Evolutionary conservation across 2,329 filamentous ascomycete genomes (phyloP).

Genomic region (Colletotrichum acutatum): DNA sequence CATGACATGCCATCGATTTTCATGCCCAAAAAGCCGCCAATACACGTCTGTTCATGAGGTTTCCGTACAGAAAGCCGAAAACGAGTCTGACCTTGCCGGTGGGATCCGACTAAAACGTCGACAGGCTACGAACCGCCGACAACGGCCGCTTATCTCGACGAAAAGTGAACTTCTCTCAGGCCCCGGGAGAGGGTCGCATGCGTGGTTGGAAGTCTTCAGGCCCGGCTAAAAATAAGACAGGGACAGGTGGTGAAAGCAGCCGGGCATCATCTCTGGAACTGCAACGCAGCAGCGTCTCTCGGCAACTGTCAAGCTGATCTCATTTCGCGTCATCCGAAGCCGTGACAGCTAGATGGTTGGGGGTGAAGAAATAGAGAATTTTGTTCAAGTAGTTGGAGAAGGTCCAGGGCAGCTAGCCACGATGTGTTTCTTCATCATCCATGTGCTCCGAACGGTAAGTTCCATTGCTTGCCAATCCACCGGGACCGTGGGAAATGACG

Average conservation of each 20-base stretch:
- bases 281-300: neutral
- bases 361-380: neutral
- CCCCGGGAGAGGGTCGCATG: neutral
- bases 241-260: neutral
- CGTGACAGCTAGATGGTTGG: neutral
- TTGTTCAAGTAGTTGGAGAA: neutral
- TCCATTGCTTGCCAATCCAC: slow-evolving; percentile 6
- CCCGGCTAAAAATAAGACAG: neutral
- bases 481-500: neutral
- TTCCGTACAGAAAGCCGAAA: neutral
- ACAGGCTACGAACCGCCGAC: neutral
- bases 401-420: neutral
- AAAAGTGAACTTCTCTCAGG: neutral
- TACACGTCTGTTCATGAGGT: neutral
- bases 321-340: slow-evolving; percentile 16
- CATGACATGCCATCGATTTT: neutral
- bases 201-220: neutral
- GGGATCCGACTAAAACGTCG: neutral
- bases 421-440: neutral
- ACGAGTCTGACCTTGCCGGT: neutral
- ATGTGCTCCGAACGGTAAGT: slow-evolving; percentile 2
- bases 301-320: neutral
- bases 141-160: slow-evolving; percentile 1
- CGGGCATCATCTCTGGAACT: neutral
- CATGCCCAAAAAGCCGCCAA: neutral